Conservation (phyloP, 306 rosid genomes). For the Delonix regia region DNA sequence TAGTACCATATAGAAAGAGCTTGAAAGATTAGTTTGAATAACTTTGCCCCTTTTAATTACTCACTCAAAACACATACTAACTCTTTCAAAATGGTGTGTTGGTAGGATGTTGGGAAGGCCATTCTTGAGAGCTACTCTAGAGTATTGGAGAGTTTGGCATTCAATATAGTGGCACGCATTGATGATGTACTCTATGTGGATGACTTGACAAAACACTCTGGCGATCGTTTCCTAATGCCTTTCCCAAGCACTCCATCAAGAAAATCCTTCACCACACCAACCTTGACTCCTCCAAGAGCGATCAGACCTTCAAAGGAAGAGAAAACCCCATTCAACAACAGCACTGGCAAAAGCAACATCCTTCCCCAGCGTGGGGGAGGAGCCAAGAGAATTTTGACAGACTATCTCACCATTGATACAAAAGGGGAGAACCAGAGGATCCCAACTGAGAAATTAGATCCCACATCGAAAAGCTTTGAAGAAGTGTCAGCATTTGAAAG, state of each 20-base stretch:
- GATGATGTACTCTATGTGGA: constrained; percentile 93
- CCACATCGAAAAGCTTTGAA: constrained; percentile 33
- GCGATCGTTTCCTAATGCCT: constrained; percentile 59
- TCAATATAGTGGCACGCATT: constrained; percentile 76
- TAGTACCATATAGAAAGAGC: no score
- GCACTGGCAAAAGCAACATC: constrained; percentile 32
- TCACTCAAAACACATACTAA: neutral
- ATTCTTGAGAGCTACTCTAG: constrained; percentile 95
- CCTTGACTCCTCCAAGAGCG: constrained; percentile 63
- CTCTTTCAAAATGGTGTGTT: constrained; percentile 21
- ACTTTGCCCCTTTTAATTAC: no score
- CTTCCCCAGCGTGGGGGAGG: constrained; percentile 61
- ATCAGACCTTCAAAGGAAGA: constrained; percentile 59
- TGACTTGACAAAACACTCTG: constrained; percentile 76
- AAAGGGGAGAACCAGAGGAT: constrained; percentile 41
- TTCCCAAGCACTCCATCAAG: constrained; percentile 74
- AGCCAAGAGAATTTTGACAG: constrained; percentile 75
- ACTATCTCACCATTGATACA: constrained; percentile 68
- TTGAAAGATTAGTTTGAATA: no score
- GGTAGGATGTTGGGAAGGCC: constrained; percentile 89
- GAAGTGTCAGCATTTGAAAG: constrained; percentile 45
- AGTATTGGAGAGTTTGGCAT: constrained; percentile 91
- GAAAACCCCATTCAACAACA: constrained; percentile 54
- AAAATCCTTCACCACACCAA: constrained; percentile 60
- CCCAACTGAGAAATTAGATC: constrained; percentile 41